Evolutionary conservation across 352 stramenopile genomes (phyloP).

Genomic region (Pythium phragmiticola): DNA sequence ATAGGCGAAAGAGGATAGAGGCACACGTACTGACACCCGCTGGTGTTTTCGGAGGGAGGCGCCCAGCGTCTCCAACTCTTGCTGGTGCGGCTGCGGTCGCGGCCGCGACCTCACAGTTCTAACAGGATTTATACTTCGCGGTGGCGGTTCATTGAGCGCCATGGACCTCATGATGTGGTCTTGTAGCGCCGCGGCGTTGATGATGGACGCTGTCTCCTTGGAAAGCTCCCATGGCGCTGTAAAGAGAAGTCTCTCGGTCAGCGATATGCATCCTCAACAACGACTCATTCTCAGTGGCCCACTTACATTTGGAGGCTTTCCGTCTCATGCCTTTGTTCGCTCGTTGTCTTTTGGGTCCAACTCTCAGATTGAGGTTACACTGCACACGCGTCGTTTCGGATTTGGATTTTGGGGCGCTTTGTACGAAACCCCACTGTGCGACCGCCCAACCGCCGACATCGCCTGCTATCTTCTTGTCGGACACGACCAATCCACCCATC

Average conservation of each 20-base stretch:
- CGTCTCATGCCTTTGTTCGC: constrained; percentile 3
- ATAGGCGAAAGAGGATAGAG: not conserved
- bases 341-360: not conserved
- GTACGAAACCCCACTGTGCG: not conserved
- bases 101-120: not conserved
- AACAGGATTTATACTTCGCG: not conserved
- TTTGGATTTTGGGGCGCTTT: not conserved
- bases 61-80: not conserved
- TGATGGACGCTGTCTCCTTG: constrained; percentile 46
- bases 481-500: not conserved
- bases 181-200: constrained; percentile 75
- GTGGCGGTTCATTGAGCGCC: constrained; percentile 7
- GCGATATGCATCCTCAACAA: not conserved
- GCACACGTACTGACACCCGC: not conserved
- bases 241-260: not conserved
- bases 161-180: constrained; percentile 31
- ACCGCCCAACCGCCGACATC: not conserved
- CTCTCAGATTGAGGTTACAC: not conserved
- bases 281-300: not conserved
- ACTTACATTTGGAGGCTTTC: constrained; percentile 1
- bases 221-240: not conserved
- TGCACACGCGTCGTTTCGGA: constrained; percentile 3
- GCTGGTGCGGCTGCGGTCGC: not conserved
- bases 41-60: not conserved
- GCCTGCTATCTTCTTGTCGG: not conserved